These are phyloP conservation scores for Vaccinium darrowii DNA, from an alignment of 148 eudicot species.

Conservation along the genomic window DNA sequence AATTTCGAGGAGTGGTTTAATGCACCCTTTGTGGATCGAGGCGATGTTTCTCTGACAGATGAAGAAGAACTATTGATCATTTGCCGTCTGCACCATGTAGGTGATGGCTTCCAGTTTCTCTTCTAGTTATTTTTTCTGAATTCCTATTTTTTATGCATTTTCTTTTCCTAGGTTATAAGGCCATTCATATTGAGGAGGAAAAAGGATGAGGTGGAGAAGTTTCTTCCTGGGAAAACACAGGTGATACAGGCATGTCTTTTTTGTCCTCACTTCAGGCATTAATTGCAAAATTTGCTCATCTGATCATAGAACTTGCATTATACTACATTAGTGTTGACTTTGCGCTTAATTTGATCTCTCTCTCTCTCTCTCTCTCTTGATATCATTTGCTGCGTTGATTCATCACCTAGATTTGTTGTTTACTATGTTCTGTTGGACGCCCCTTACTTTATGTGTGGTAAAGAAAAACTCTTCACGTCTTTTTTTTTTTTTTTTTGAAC, in stretches of 20 bases:
- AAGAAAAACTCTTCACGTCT: too few species aligned
- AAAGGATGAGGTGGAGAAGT: too few species aligned
- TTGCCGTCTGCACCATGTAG: too few species aligned
- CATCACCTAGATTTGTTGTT: too few species aligned
- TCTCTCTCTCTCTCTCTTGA: background rate
- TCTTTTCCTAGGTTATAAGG: conserved; percentile 67
- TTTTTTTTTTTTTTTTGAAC: too few species aligned
- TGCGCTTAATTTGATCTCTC: background rate
- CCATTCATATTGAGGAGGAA: too few species aligned
- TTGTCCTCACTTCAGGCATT: background rate
- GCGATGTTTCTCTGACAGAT: conserved; percentile 84
- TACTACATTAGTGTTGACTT: background rate
- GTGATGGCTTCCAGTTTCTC: conserved; percentile 18
- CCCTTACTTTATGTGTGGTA: too few species aligned
- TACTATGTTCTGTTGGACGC: too few species aligned
- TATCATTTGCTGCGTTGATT: too few species aligned
- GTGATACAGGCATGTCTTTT: conserved; percentile 4
- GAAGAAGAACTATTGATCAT: too few species aligned
- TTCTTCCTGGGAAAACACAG: too few species aligned
- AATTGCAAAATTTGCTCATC: background rate
- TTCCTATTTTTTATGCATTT: conserved; percentile 11
- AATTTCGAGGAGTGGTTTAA: conserved; percentile 99
- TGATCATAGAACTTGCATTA: background rate
- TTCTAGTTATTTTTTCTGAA: conserved; percentile 1
- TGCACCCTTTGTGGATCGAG: conserved; percentile 91